A percentile compares a stretch with the other conserved stretches of the same genome.
phyloP scores from a whole-genome alignment of 192 early-diverging fungal genomes.

The Diversispora eburnea region DNA sequence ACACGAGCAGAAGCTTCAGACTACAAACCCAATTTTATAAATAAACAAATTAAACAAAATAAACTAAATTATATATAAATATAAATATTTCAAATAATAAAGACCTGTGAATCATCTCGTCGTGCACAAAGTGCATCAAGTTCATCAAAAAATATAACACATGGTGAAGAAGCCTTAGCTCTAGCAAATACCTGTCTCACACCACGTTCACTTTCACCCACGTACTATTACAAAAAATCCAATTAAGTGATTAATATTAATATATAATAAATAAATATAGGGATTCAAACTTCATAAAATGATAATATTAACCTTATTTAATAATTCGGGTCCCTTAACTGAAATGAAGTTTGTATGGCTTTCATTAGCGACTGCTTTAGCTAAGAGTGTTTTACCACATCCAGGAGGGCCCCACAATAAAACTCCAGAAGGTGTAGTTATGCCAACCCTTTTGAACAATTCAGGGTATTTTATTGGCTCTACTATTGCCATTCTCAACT shows the following conservation, averaged over 20 bases:
- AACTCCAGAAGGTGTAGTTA: constrained; percentile 87
- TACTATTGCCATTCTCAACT: constrained; percentile 91
- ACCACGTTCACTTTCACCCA: constrained; percentile 96
- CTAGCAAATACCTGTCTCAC: constrained; percentile 94
- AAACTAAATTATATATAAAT: no score
- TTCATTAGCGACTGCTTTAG: constrained; percentile 97
- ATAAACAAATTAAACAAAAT: neutral
- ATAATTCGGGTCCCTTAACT: constrained; percentile 95
- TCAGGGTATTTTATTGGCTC: constrained; percentile 93
- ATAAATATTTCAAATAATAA: neutral
- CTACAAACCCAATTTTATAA: constrained; percentile 39
- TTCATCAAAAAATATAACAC: constrained; percentile 98
- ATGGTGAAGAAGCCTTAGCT: constrained; percentile 88
- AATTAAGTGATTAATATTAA: neutral
- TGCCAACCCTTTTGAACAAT: constrained; percentile 83
- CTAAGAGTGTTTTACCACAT: constrained; percentile 96
- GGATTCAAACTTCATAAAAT: neutral
- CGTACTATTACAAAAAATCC: constrained; percentile 57
- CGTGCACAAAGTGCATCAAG: constrained; percentile 90
- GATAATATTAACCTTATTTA: constrained; percentile 77
- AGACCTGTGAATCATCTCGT: constrained; percentile 82
- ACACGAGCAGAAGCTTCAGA: constrained; percentile 88
- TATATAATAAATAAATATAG: no score
- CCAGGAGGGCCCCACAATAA: constrained; percentile 97
- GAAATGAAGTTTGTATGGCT: constrained; percentile 97